Percentiles rank a stretch among this genome's conserved stretches.
Conservation (phyloP, 805 yeast species). For the Blastobotrys peoriensis region DNA sequence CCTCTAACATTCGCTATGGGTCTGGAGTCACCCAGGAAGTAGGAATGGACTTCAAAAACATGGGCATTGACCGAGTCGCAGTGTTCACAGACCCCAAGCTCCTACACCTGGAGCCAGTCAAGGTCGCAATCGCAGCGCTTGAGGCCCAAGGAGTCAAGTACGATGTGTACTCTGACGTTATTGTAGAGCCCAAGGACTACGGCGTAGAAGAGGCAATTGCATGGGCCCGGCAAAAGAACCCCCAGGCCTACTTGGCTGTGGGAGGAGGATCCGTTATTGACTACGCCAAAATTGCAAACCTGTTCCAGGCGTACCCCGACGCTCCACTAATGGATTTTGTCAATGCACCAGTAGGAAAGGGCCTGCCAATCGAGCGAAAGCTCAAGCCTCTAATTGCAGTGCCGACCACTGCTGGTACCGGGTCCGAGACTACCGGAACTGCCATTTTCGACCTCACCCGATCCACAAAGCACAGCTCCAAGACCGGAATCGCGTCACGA, state of each 20-base stretch:
- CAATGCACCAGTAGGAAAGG: slow-evolving; percentile 37
- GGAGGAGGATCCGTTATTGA: slow-evolving; percentile 47
- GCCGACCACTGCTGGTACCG: slow-evolving; percentile 44
- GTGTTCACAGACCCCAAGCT: slow-evolving; percentile 33
- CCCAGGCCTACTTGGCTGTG: slow-evolving; percentile 39
- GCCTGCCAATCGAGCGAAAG: slow-evolving; percentile 29
- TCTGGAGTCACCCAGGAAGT: slow-evolving; percentile 34
- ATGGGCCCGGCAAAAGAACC: slow-evolving; percentile 31
- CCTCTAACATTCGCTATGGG: slow-evolving; percentile 35
- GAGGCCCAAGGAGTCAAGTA: slow-evolving; percentile 31
- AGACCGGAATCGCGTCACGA: slow-evolving; percentile 40
- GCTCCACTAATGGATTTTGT: slow-evolving; percentile 39
- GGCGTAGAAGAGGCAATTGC: slow-evolving; percentile 32
- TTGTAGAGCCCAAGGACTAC: slow-evolving; percentile 35
- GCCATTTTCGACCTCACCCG: slow-evolving; percentile 37
- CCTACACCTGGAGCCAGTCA: slow-evolving; percentile 26
- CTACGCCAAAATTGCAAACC: slow-evolving; percentile 39
- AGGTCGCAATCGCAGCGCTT: slow-evolving; percentile 29
- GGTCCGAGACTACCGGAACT: slow-evolving; percentile 42
- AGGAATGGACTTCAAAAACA: slow-evolving; percentile 33
- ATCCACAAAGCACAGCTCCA: slow-evolving; percentile 32
- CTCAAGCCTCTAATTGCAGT: slow-evolving; percentile 38
- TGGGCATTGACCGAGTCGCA: slow-evolving; percentile 31
- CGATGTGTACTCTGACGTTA: slow-evolving; percentile 31
- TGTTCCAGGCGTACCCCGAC: slow-evolving; percentile 37